Percentiles rank a stretch among this genome's conserved stretches.
These are phyloP conservation scores for Globisporangium mamillatum DNA, from an alignment of 352 stramenopile species.

Conservation along the genomic window DNA sequence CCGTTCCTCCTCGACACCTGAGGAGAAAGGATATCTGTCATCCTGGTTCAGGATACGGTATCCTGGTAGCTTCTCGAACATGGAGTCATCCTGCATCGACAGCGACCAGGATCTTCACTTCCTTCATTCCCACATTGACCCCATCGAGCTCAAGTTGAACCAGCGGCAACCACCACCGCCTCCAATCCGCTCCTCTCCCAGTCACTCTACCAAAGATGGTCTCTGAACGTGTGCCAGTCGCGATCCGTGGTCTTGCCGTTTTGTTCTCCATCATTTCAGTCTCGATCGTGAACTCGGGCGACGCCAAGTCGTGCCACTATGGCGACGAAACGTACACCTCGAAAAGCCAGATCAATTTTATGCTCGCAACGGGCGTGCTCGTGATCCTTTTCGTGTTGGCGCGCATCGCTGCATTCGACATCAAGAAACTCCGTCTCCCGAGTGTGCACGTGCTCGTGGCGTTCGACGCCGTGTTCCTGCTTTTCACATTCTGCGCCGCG, in stretches of 20 bases:
- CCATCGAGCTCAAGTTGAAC: not conserved
- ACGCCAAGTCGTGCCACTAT: constrained; percentile 54
- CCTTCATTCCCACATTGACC: constrained; percentile 1
- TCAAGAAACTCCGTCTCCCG: constrained; percentile 50
- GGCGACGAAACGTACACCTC: constrained; percentile 53
- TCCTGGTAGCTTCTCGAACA: not conserved
- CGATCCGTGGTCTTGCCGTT: constrained; percentile 37
- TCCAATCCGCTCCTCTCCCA: not conserved
- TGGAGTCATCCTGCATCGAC: not conserved
- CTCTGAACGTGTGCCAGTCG: constrained; percentile 36
- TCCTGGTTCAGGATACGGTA: not conserved
- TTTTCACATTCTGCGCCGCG: constrained; percentile 59
- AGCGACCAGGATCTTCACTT: not conserved
- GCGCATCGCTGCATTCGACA: constrained; percentile 51
- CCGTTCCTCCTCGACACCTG: not conserved
- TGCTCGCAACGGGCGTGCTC: constrained; percentile 40
- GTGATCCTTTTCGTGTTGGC: constrained; percentile 31
- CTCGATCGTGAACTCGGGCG: constrained; percentile 31
- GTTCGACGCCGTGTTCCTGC: constrained; percentile 49
- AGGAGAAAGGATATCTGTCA: not conserved
- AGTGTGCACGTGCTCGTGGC: constrained; percentile 31
- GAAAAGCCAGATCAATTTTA: constrained; percentile 52
- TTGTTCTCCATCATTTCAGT: constrained; percentile 41
- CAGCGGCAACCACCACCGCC: not conserved
- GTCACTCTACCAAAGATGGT: constrained; percentile 15